Percentiles rank a stretch among this genome's conserved stretches.
These are phyloP conservation scores for Apiospora phragmitis DNA, from an alignment of 2,329 filamentous ascomycete genomes.

Conservation along the genomic window DNA sequence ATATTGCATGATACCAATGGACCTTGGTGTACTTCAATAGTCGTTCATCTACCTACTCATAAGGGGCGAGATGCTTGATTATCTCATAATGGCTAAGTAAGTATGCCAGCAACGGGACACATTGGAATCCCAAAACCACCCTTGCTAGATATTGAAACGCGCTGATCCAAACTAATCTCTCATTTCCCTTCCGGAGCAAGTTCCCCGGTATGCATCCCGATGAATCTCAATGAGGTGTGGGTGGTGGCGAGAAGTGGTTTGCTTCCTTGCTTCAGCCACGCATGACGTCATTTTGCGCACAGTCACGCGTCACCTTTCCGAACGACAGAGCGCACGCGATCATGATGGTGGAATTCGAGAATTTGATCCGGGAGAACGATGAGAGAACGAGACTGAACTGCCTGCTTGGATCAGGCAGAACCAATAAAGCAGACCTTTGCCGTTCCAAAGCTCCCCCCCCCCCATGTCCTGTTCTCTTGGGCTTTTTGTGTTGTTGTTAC, in stretches of 20 bases:
- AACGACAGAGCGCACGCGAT: not conserved
- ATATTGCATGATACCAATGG: conserved; percentile 1
- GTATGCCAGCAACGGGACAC: no score
- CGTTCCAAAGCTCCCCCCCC: not conserved
- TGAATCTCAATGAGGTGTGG: not conserved
- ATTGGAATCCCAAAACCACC: no score
- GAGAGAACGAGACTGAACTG: no score
- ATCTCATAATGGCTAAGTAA: no score
- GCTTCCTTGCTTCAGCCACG: not conserved
- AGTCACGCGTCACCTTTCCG: not conserved
- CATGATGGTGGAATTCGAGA: not conserved
- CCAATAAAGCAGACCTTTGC: not conserved
- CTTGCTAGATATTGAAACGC: no score
- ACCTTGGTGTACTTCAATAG: not conserved
- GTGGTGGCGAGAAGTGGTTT: not conserved
- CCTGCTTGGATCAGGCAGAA: no score
- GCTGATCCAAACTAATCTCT: not conserved
- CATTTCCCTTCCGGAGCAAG: not conserved
- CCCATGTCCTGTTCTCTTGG: not conserved
- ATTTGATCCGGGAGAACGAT: not conserved
- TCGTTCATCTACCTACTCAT: not conserved
- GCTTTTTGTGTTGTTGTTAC: not conserved
- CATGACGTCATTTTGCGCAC: conserved; percentile 1
- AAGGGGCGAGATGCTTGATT: no score
- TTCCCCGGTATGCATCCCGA: not conserved